Base-by-base conservation (phyloP, 2,329 filamentous ascomycete genomes). In the Colletotrichum limetticola region DNA sequence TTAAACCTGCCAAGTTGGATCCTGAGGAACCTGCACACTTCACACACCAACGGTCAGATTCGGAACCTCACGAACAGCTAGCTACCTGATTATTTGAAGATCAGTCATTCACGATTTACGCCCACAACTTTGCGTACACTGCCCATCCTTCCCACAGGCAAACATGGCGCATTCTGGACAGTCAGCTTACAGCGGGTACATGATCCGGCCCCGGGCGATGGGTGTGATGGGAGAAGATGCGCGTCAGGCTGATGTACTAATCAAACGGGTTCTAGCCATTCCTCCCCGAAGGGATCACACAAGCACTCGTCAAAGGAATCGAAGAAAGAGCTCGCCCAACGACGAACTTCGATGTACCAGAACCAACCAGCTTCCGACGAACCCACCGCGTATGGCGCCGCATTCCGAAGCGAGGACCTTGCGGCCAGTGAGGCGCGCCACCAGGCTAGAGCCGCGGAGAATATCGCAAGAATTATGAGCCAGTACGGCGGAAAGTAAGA, bases 141-240 rank as follows among this genome's bases (percentile, higher is more conserved):
- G 9, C 6, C 28, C 4, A 2, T 9, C 28, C 28, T 53, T 1
- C 5, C 1, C n/a, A 22, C 2, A 8, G 5, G 4, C 4, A 35
- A 55, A 19, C 24, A 68, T 68, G 66, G 12, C 22, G 16, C 30
- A 30, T 24, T 63, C 66, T 9, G 19, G 32, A n/a, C 32, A 55
- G 3, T 64, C 66, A 4, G 32, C 60, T 12, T 49, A 49, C 52
- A 35, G 32, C 26, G 66, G 66, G 66, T 68, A 64, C 26, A 2
- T 0, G 11, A 9, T 22, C 52, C 32, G 11, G 16, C 2, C 19
- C n/a, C 14, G 1, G 24, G 19, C 14, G 8, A 11, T 19, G 42
- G 19, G n/a, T 49, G 9, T 5, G 24, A 49, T 8, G 1, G 37
- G 3, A 32, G 7, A 3, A 22, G 37, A 22, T 2, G 8, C 7